Conservation (phyloP, 1,284 basidiomycete genomes). For the Ustilago crameri region DNA sequence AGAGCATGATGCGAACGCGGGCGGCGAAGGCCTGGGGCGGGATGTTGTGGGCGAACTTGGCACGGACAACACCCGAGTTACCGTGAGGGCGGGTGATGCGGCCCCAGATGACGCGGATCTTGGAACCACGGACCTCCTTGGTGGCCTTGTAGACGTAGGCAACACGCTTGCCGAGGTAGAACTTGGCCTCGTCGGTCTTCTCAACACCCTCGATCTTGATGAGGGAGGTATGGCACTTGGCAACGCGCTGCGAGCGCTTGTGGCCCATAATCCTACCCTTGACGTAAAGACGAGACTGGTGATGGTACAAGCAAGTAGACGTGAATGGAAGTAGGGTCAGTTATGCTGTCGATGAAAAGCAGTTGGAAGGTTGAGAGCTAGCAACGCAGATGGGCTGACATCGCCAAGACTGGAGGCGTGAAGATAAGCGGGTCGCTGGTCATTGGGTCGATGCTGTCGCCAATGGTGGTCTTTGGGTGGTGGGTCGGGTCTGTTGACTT, state of each 20-base stretch:
- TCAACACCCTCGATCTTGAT: constrained; percentile 97
- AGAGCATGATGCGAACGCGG: constrained; percentile 87
- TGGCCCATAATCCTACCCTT: constrained; percentile 97
- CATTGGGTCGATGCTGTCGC: no score
- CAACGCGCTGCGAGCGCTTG: constrained; percentile 98
- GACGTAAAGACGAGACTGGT: constrained; percentile 79
- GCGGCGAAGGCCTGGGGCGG: constrained; percentile 96
- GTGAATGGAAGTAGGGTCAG: constrained; percentile 4
- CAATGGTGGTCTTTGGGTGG: no score
- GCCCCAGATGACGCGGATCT: constrained; percentile 97
- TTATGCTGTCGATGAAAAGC: not conserved
- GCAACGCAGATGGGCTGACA: constrained; percentile 15
- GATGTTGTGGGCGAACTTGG: constrained; percentile 96
- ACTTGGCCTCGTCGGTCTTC: constrained; percentile 91
- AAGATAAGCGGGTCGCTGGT: no score
- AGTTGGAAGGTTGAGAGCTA: not conserved
- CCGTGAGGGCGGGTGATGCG: constrained; percentile 71
- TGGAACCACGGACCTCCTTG: constrained; percentile 88
- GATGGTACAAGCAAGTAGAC: constrained; percentile 6
- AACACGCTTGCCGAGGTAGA: constrained; percentile 98
- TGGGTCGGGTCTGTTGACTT: no score
- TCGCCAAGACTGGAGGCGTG: not conserved
- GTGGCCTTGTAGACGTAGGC: constrained; percentile 98
- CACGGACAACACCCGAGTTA: constrained; percentile 94
- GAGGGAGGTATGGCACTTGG: constrained; percentile 90